phyloP scores from a whole-genome alignment of 2,329 filamentous ascomycete species.

The Aspergillus sp. region DNA sequence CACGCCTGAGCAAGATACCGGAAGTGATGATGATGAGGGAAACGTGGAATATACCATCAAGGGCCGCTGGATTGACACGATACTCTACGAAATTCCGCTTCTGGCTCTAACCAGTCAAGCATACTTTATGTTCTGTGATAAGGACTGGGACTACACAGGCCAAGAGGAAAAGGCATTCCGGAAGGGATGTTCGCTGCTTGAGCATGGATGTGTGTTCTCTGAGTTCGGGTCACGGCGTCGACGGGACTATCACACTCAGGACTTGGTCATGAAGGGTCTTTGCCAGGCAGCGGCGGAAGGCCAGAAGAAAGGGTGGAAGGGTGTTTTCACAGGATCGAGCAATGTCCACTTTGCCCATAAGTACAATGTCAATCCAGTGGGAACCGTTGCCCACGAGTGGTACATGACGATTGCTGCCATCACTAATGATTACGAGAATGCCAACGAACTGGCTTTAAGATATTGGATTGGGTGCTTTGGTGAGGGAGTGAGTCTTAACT shows the following conservation, averaged over 20 bases:
- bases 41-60: conserved; percentile 68
- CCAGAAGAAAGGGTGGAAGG: conserved; percentile 54
- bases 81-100: conserved; percentile 93
- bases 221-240: conserved; percentile 88
- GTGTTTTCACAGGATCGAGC: conserved; percentile 78
- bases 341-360: conserved; percentile 97
- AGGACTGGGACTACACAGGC: conserved; percentile 78
- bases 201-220: conserved; percentile 79
- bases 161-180: conserved; percentile 77
- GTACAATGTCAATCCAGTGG: conserved; percentile 73
- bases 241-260: conserved; percentile 90
- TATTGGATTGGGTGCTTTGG: conserved; percentile 93
- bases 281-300: conserved; percentile 67
- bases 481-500: conserved; percentile 47
- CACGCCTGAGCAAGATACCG: conserved; percentile 46
- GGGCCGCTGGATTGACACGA: conserved; percentile 87
- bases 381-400: conserved; percentile 95
- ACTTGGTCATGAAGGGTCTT: conserved; percentile 82
- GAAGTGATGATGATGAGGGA: conserved; percentile 58
- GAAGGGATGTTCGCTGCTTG: conserved; percentile 69
- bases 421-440: conserved; percentile 71
- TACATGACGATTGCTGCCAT: conserved; percentile 98
- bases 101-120: conserved; percentile 88
- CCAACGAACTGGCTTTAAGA: conserved; percentile 73
- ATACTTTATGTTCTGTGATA: conserved; percentile 95